Evolutionary conservation across 2,329 filamentous ascomycete species (phyloP), one percentile per base, ranked within the genome.

Genomic region (Amesomyces nigricolor): DNA sequence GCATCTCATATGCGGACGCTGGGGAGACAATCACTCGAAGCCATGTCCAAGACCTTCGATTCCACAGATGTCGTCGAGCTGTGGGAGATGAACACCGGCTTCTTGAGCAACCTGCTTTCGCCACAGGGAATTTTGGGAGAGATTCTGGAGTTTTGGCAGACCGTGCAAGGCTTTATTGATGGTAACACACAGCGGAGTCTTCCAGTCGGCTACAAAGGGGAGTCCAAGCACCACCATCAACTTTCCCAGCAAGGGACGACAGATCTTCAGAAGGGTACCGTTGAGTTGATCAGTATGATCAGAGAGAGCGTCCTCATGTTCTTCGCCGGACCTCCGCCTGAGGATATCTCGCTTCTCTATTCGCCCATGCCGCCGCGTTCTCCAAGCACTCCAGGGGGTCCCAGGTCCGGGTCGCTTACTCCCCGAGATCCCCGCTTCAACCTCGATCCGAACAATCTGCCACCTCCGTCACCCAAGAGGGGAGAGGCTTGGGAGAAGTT

Each of bases 131-230:
- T 97, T 14, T 75, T 99, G 5, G 91, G 90, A 0, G 94, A 99
- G 69, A 81, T 97, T 1, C 73, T 95, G 16, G 91, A 95, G 61
- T 97, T 96, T 70, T 96, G 92, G 90, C 89, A 95, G 62, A 94
- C 86, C 13, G 86, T 91, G 0, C 86, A 95, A 65, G 88, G 88
- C 0, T 99, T 99, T 68, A 87, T 97, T 56, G 85, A 90, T 45
- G 92, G 91, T 16, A 89, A 82, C 61, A 87, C 88, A 26, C 92
- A 97, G 68, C 84, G 82, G 60, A 82, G 81, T 13, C 75, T 99
- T 53, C 92, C 94, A 0, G 77, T 81, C 40, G 91, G 90, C 8
- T 88, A 90, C 65, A 88, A 92, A 58, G 88, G 87, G 19, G 86
- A 91, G 66, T 95, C 90, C 53, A 80, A 82, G 47, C 78, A 83